These are phyloP conservation scores for Mallotus repandus DNA, from an alignment of 441 rosid species.

Conservation along the genomic window DNA sequence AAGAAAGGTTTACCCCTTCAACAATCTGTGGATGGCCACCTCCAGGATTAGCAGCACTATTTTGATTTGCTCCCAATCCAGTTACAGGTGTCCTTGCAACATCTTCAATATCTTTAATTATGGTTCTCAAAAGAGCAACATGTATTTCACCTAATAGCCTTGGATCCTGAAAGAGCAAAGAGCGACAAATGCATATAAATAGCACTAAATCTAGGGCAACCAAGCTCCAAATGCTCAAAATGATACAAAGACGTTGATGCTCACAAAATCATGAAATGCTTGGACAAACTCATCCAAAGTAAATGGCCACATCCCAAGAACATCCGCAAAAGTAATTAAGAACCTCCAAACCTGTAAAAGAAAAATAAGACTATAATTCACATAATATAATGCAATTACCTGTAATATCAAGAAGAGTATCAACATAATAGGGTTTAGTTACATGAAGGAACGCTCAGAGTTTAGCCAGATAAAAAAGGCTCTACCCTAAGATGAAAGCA, in stretches of 20 bases:
- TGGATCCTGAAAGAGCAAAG: conserved; percentile 53
- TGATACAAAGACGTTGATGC: conserved; percentile 18
- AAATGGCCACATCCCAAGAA: conserved; percentile 91
- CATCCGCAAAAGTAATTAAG: conserved; percentile 71
- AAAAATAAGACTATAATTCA: not conserved
- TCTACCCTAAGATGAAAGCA: not conserved
- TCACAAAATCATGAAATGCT: conserved; percentile 82
- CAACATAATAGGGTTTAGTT: not conserved
- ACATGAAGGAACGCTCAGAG: not conserved
- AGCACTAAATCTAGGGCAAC: conserved; percentile 19
- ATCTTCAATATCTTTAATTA: conserved; percentile 86
- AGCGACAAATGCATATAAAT: conserved; percentile 20
- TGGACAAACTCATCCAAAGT: conserved; percentile 86
- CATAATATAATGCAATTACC: not conserved
- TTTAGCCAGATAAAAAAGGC: not conserved
- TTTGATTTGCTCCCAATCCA: conserved; percentile 63
- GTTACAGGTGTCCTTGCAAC: conserved; percentile 56
- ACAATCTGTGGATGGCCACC: conserved; percentile 87
- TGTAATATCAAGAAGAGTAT: not conserved
- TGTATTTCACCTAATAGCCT: conserved; percentile 80
- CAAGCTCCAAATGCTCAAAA: conserved; percentile 11
- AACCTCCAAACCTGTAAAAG: conserved; percentile 76
- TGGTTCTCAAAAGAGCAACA: conserved; percentile 58
- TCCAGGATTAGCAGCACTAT: conserved; percentile 62
- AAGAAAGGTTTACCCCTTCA: conserved; percentile 65